Base-by-base conservation (phyloP, 2,329 filamentous ascomycete genomes). In the Pseudopithomyces maydicus region DNA sequence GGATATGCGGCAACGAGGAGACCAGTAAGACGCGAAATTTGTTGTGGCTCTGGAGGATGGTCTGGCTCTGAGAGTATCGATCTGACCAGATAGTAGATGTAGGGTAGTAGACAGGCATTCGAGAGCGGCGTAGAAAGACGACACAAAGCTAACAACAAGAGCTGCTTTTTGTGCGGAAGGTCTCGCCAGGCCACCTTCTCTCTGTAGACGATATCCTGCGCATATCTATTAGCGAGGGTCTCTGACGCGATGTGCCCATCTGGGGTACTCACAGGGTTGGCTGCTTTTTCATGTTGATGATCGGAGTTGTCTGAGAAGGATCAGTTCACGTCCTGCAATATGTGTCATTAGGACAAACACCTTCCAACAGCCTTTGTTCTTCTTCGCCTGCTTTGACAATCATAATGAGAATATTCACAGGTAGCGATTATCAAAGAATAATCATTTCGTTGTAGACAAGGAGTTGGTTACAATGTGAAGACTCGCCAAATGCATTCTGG, bases 11-110 rank as follows among this genome's bases (percentile, higher is more conserved):
- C 90, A 38, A 90, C 86, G 19, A 96, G 79, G 2, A 94, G 76
- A 33, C 91, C 92, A 1, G 90, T 89, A 72, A 94, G 89, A 12
- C 84, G 81, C 1, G 91, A 86, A 63, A 96, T 92, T 10, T 83
- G 84, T 11, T 81, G 81, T 4, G 82, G 74, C 26, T 81, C 74
- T n/a, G 77, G 80, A 1, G 80, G 80, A n/a, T 90, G 82, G 29
- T 69, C 62, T 23, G 69, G 64, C 7, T 68, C 63, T 2, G 68
- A 64, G 7, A 68, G 54, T 65, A 96, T 92, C 62, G 88, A 93
- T 62, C 86, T 88, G 38, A 96, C 84, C 72, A 93, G 90, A 75
- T 92, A 95, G 77, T 92, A 95, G 82, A 95, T 88, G 76, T 95
- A 95, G 1, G 89, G 84, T 7, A 71, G 54, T 17, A 72, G 66